These are phyloP conservation scores for Aurantiochytrium sp. DNA, from an alignment of 108 stramenopile genomes.

Conservation along the genomic window DNA sequence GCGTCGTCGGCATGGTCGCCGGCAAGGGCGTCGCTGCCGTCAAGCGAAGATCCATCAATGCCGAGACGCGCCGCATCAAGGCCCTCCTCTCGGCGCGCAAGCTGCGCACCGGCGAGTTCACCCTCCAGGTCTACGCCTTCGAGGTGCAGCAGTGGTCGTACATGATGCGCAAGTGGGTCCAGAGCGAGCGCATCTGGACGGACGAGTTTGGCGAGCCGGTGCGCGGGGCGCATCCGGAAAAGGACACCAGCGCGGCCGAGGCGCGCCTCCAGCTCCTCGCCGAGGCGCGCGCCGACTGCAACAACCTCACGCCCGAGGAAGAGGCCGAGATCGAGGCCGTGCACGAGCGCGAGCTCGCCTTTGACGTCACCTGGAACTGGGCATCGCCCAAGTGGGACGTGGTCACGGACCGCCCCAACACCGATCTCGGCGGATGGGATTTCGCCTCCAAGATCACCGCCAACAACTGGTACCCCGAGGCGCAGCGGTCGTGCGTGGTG, in stretches of 20 bases:
- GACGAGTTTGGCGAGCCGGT: slow-evolving; percentile 16
- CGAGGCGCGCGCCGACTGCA: background rate
- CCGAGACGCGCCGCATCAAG: slow-evolving; percentile 2
- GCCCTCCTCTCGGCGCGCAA: slow-evolving; percentile 14
- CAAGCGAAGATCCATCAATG: background rate
- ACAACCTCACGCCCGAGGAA: background rate
- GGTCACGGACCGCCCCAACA: background rate
- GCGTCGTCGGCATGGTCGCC: slow-evolving; percentile 7
- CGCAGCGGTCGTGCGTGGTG: background rate
- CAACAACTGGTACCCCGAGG: background rate
- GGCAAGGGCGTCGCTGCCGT: slow-evolving; percentile 23
- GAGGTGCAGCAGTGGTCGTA: slow-evolving; percentile 22
- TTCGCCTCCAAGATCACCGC: background rate
- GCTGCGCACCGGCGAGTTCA: background rate
- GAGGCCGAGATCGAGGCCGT: background rate
- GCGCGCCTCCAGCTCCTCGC: background rate
- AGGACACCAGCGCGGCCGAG: background rate
- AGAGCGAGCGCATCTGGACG: slow-evolving; percentile 2
- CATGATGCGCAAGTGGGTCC: background rate
- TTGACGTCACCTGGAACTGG: background rate
- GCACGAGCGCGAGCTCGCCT: background rate
- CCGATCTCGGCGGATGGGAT: slow-evolving; percentile 9
- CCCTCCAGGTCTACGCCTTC: background rate
- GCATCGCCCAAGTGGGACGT: slow-evolving; percentile 10
- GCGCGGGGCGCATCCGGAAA: background rate